A percentile compares a stretch with the other conserved stretches of the same genome.
Evolutionary conservation across 2,329 filamentous ascomycete species (phyloP).

Genomic region (Clonostachys sp.): DNA sequence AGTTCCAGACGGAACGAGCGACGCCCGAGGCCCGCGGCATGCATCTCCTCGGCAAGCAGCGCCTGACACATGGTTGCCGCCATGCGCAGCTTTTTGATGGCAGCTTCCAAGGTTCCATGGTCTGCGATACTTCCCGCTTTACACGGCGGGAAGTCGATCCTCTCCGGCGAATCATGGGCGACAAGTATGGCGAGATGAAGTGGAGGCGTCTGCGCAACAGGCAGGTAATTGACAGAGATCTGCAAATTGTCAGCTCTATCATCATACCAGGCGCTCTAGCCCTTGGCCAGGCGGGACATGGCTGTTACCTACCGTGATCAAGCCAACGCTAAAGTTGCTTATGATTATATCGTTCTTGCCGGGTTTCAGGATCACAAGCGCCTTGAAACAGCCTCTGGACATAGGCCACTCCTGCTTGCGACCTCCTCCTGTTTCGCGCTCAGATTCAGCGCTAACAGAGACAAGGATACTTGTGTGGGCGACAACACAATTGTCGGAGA

Average conservation of each 20-base stretch:
- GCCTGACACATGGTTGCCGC: conserved; percentile 74
- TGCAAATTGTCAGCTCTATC: not conserved
- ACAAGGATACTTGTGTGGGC: too few relatives aligned
- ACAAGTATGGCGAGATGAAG: conserved; percentile 67
- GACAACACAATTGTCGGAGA: too few relatives aligned
- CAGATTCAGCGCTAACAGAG: too few relatives aligned
- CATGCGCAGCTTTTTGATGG: conserved; percentile 68
- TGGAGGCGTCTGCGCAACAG: conserved; percentile 52
- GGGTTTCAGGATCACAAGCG: conserved; percentile 5
- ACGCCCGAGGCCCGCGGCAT: conserved; percentile 61
- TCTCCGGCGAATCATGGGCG: conserved; percentile 63
- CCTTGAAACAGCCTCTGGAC: conserved; percentile 9
- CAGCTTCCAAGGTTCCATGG: conserved; percentile 50
- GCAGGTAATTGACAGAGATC: conserved; percentile 40
- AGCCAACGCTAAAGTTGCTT: too few relatives aligned
- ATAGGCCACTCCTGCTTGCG: conserved; percentile 8
- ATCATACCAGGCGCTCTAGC: too few relatives aligned
- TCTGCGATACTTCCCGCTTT: conserved; percentile 53
- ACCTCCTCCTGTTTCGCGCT: too few relatives aligned
- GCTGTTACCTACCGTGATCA: too few relatives aligned
- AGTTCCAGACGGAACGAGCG: conserved; percentile 71
- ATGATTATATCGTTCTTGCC: conserved; percentile 5
- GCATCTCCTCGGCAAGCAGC: conserved; percentile 72
- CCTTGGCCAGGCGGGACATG: too few relatives aligned
- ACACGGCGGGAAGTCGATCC: conserved; percentile 61